phyloP scores from a whole-genome alignment of 2,329 filamentous ascomycete species.

The Paraphaeosphaeria minitans region DNA sequence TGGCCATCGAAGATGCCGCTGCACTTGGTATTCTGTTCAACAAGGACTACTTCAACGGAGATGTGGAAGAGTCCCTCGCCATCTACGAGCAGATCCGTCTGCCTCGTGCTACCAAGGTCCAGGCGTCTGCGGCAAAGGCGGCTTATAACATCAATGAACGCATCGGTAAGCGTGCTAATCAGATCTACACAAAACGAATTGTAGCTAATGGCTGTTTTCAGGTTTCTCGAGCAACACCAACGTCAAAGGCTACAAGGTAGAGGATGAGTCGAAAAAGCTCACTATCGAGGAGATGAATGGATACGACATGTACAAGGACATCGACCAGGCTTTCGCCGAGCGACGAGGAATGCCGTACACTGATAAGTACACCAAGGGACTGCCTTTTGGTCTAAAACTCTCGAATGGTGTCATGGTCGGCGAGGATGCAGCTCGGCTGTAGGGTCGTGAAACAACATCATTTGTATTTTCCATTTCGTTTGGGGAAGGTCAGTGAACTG shows the following conservation, averaged over 20 bases:
- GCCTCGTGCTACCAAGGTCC: conserved; percentile 47
- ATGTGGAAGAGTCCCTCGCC: conserved; percentile 38
- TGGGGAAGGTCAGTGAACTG: too few species aligned
- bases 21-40: conserved; percentile 67
- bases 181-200: background rate
- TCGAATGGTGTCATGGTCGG: conserved; percentile 15
- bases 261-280: conserved; percentile 63
- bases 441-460: background rate
- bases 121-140: conserved; percentile 45
- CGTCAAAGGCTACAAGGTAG: conserved; percentile 60
- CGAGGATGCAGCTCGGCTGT: background rate
- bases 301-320: conserved; percentile 28
- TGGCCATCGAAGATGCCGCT: conserved; percentile 69
- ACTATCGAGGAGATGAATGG: conserved; percentile 71
- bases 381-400: conserved; percentile 19
- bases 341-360: conserved; percentile 15
- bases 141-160: conserved; percentile 48
- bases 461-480: too few species aligned
- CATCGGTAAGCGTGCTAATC: conserved; percentile 45
- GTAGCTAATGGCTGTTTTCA: background rate
- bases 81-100: conserved; percentile 45
- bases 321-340: conserved; percentile 23
- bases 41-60: conserved; percentile 49
- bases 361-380: conserved; percentile 12
- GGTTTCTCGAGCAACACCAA: conserved; percentile 39